Evolutionary conservation across 73 alveolate genomes (phyloP).

Genomic region (Paramecium primaurelia): DNA sequence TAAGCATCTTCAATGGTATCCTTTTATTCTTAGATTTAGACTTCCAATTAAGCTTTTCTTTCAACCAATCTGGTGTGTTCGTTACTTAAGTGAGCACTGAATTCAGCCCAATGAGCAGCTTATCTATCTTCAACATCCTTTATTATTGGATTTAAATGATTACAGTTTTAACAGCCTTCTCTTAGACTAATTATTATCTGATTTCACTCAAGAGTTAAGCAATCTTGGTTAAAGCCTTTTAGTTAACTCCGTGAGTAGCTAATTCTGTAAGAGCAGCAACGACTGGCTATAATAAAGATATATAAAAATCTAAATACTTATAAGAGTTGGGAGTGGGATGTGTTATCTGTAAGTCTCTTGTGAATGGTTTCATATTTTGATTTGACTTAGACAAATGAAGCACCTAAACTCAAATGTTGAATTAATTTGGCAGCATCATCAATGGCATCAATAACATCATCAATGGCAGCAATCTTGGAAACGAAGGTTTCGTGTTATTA

Average conservation of each 20-base stretch:
- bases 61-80: constrained; percentile 53
- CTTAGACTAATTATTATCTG: constrained; percentile 39
- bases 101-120: constrained; percentile 49
- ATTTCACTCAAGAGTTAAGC: constrained; percentile 40
- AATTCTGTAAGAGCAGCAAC: constrained; percentile 38
- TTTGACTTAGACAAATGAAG: constrained; percentile 56
- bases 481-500: constrained; percentile 42
- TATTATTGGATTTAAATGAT: neutral
- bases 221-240: constrained; percentile 41
- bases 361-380: constrained; percentile 47
- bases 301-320: neutral
- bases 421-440: constrained; percentile 62
- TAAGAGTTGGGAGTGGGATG: constrained; percentile 44
- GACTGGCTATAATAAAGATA: constrained; percentile 26
- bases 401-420: constrained; percentile 55
- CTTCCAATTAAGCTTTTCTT: constrained; percentile 30
- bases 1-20: constrained; percentile 47
- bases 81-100: constrained; percentile 23
- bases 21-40: constrained; percentile 44
- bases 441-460: constrained; percentile 57
- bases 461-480: constrained; percentile 35
- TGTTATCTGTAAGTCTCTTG: constrained; percentile 49
- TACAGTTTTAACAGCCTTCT: constrained; percentile 31
- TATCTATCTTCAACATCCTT: constrained; percentile 40
- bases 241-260: constrained; percentile 46